Percentiles rank a stretch among this genome's conserved stretches.
phyloP scores from a whole-genome alignment of 768 basidiomycete species.

The Trametes elegans region DNA sequence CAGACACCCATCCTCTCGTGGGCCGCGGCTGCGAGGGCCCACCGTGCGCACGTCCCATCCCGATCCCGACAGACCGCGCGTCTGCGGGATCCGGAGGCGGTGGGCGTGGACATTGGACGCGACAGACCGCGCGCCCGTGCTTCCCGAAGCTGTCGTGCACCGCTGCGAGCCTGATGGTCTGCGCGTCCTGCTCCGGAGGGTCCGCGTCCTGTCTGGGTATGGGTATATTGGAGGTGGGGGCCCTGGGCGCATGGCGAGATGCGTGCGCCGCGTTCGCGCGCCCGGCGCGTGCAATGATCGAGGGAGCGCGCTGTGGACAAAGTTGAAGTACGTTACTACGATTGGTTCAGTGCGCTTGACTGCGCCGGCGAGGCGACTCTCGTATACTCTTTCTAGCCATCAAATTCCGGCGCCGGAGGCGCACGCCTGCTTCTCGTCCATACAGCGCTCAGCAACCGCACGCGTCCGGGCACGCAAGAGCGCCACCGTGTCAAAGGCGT shows the following conservation, averaged over 20 bases:
- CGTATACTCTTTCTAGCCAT: neutral
- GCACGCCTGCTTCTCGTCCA: neutral
- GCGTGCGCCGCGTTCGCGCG: neutral
- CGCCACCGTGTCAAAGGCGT: neutral
- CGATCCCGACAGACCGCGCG: no score
- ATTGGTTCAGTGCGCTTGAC: neutral
- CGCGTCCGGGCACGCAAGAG: no score
- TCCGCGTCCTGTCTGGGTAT: conserved; percentile 1
- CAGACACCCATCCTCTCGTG: neutral
- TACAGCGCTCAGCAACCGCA: no score
- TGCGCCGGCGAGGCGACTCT: neutral
- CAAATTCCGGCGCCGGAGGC: neutral
- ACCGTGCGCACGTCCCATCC: neutral
- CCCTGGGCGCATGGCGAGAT: conserved; percentile 8
- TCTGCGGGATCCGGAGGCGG: neutral
- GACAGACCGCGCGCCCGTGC: neutral
- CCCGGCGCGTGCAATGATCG: conserved; percentile 1
- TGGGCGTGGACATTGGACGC: neutral
- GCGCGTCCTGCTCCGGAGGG: neutral
- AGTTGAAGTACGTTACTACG: conserved; percentile 4
- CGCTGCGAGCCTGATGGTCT: neutral
- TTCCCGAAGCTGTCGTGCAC: neutral
- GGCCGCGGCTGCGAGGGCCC: neutral
- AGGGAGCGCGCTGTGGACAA: neutral
- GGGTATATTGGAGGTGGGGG: conserved; percentile 4